Evolutionary conservation across 225 moss, liverwort and hornwort genomes (phyloP), one percentile per base, ranked within the genome.

Genomic region (Polytrichum commune): DNA sequence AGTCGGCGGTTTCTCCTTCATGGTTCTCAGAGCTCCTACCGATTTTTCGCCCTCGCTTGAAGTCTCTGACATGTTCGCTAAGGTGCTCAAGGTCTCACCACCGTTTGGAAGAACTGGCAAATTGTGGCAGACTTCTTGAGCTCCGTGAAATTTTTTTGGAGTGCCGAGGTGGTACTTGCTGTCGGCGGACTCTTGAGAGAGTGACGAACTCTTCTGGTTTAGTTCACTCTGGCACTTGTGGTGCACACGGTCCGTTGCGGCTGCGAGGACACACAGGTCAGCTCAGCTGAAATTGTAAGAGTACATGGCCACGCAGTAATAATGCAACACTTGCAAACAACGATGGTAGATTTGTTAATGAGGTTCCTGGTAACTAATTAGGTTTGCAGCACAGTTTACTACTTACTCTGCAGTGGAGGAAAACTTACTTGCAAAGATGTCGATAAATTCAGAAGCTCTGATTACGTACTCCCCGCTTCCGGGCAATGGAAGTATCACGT

Each of bases 391-490:
- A 38, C 38, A 38, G 8, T 46, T 46, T 16, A 16, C 13, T 46
- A 46, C 46, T 46, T 46, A 16, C 4, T 13, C 13, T 13, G 16
- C 46, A 46, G 16, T 13, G 16, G 46, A 46, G 13, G 0, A 19
- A 65, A 26, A 30, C 78, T 82, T 84, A 91, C 90, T 75, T 74
- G 80, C 82, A 61, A 80, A 81, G 29, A 69, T 65, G 53, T 82
- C 83, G 60, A 88, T 87, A 70, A 95, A 74, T 67, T 85, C 84
- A 29, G 89, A 95, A 38, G 85, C 94, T 86, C 92, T 92, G 29
- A 95, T 71, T 10, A 95, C 84, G 33, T 86, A 87, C 77, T 95
- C 94, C 79, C 87, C 87, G 3, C 89, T 88, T 53, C 82, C 85
- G 68, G 62, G 80, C 26, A 95, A 78, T 5, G 94, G 94, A 68